These are phyloP conservation scores for Basipetospora chlamydospora DNA, from an alignment of 2,329 filamentous ascomycete species.

Conservation along the genomic window DNA sequence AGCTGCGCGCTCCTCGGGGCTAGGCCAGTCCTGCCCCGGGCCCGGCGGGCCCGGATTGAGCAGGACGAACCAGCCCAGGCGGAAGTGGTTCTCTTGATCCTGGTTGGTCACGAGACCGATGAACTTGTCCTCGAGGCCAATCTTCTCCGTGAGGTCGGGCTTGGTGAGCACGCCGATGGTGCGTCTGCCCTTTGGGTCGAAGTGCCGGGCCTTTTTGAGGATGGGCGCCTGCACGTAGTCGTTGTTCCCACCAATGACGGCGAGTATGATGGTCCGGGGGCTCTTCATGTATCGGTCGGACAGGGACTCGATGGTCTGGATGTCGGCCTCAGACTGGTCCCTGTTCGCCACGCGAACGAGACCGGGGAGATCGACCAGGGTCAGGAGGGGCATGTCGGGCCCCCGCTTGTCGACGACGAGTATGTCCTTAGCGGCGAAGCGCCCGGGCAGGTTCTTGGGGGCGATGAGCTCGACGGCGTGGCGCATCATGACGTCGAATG, in stretches of 20 bases:
- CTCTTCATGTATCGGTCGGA: slow-evolving; percentile 42
- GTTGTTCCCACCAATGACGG: slow-evolving; percentile 39
- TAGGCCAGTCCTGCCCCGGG: slow-evolving; percentile 29
- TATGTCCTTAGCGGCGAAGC: slow-evolving; percentile 36
- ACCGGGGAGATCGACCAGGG: slow-evolving; percentile 47
- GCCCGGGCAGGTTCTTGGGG: slow-evolving; percentile 31
- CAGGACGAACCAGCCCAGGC: slow-evolving; percentile 36
- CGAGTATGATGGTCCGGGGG: slow-evolving; percentile 38
- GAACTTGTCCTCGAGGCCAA: slow-evolving; percentile 38
- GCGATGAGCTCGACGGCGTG: slow-evolving; percentile 36
- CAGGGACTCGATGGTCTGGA: slow-evolving; percentile 34
- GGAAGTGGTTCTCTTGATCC: slow-evolving; percentile 34
- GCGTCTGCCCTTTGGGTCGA: slow-evolving; percentile 32
- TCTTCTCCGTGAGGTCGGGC: slow-evolving; percentile 36
- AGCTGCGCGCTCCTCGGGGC: slow-evolving; percentile 23
- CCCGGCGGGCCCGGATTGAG: slow-evolving; percentile 30
- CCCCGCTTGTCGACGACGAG: slow-evolving; percentile 45
- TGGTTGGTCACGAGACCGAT: slow-evolving; percentile 36
- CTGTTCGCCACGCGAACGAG: slow-evolving; percentile 38
- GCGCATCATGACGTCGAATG: slow-evolving; percentile 36
- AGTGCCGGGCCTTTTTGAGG: slow-evolving; percentile 33
- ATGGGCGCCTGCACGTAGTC: slow-evolving; percentile 39
- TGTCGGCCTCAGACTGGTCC: slow-evolving; percentile 37
- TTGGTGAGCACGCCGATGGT: slow-evolving; percentile 39
- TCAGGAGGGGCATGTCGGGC: slow-evolving; percentile 43